A percentile compares a stretch with the other conserved stretches of the same genome.
Evolutionary conservation across 129 eudicot species (phyloP).

Genomic region (Centella asiatica): DNA sequence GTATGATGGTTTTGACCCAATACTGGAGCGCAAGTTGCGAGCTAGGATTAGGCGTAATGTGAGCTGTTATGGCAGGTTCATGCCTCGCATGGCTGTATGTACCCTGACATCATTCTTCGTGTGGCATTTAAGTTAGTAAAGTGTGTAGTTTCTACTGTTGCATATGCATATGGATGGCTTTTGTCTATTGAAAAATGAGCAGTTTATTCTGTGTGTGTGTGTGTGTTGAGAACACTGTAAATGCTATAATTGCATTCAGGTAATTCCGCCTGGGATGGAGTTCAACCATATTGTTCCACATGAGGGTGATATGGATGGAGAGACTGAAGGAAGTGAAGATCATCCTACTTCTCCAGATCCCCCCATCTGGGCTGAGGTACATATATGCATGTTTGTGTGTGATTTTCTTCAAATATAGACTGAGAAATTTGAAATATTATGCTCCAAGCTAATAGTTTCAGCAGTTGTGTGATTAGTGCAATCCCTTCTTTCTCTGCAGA

Average conservation of each 20-base stretch:
- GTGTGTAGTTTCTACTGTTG: neutral
- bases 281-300: constrained; percentile 92
- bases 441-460: neutral
- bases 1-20: constrained; percentile 90
- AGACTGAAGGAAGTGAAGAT: constrained; percentile 77
- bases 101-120: constrained; percentile 1
- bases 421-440: neutral
- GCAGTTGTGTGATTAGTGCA: neutral
- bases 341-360: constrained; percentile 85
- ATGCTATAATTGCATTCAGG: constrained; percentile 33
- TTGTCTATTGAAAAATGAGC: constrained; percentile 2
- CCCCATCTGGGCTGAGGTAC: constrained; percentile 96
- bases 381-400: neutral
- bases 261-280: constrained; percentile 99
- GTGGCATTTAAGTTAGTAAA: neutral
- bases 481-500: constrained; percentile 34
- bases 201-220: neutral
- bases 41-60: constrained; percentile 91
- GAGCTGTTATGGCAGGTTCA: constrained; percentile 95
- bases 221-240: constrained; percentile 1
- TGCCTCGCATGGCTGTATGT: constrained; percentile 99
- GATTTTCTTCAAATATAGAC: too few relatives aligned
- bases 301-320: constrained; percentile 90
- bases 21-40: constrained; percentile 79
- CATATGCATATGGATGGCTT: neutral